phyloP scores from a whole-genome alignment of 2,329 filamentous ascomycete species.

The Teratosphaeria gauchensis region DNA sequence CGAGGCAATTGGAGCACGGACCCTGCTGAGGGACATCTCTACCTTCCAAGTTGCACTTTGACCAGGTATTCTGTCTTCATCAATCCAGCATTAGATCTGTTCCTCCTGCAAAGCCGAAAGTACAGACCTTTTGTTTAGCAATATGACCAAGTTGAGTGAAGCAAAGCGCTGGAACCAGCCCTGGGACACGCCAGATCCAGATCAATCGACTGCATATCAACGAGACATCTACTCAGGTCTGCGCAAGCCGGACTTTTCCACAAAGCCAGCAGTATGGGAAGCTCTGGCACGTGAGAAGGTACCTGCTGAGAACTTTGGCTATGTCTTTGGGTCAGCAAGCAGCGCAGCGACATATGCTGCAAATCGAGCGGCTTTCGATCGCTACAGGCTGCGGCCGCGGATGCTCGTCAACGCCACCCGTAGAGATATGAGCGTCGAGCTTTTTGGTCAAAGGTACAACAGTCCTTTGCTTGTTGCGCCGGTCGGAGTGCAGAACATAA shows the following conservation, averaged over 20 bases:
- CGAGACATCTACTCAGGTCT: not conserved
- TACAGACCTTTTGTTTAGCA: not conserved
- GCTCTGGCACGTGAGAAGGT: not conserved
- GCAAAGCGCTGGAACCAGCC: not conserved
- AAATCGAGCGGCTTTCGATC: not conserved
- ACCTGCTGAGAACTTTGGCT: not conserved
- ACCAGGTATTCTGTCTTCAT: too few species aligned
- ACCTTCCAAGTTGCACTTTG: too few species aligned
- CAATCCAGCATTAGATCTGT: too few species aligned
- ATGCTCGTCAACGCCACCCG: not conserved
- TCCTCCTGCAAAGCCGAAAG: too few species aligned
- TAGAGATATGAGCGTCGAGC: not conserved
- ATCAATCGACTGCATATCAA: not conserved
- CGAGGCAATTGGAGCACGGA: not conserved
- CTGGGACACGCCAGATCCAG: not conserved
- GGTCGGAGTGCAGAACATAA: constrained; percentile 56
- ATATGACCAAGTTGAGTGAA: not conserved
- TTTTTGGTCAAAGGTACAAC: constrained; percentile 9
- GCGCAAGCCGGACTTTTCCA: not conserved
- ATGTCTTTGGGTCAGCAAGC: not conserved
- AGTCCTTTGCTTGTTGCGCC: constrained; percentile 54
- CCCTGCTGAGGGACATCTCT: too few species aligned
- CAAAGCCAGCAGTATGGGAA: not conserved
- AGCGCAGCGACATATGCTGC: not conserved
- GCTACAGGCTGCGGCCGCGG: not conserved